Conservation (phyloP, 306 rosid genomes). For the Prunus mira region DNA sequence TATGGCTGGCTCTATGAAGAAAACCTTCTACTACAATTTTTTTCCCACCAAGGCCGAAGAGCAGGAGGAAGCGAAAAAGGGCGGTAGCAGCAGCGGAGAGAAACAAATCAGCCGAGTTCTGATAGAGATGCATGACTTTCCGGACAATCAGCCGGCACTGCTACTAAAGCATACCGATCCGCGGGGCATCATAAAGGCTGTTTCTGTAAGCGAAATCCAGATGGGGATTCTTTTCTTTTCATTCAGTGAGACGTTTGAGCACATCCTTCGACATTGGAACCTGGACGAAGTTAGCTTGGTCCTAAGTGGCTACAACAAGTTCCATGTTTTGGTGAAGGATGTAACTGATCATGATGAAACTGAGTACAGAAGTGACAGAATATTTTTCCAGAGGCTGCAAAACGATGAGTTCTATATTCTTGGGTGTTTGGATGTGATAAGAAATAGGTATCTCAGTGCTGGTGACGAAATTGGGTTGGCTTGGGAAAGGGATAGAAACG, state of each 20-base stretch:
- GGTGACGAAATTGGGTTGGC: neutral
- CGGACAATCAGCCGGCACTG: neutral
- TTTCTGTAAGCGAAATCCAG: neutral
- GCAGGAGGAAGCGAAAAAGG: neutral
- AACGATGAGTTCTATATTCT: neutral
- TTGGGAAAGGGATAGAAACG: neutral
- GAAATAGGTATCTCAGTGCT: neutral
- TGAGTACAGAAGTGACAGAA: neutral
- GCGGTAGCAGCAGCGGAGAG: no score
- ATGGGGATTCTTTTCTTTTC: neutral
- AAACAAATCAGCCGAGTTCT: neutral
- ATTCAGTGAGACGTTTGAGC: neutral
- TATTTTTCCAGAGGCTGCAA: neutral
- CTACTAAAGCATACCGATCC: neutral
- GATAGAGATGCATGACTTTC: neutral
- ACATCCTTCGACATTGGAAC: slow-evolving; percentile 2
- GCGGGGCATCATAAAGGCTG: neutral
- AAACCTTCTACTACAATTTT: slow-evolving; percentile 10
- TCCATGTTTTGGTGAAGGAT: neutral
- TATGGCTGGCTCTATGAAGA: neutral
- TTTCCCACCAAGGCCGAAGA: slow-evolving; percentile 11
- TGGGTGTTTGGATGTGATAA: neutral
- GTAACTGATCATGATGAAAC: neutral
- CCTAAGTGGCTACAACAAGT: neutral
- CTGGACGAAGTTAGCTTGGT: neutral